Evolutionary conservation across 2,329 filamentous ascomycete species (phyloP), one percentile per base, ranked within the genome.

Genomic region (Ophiostoma populinum): DNA sequence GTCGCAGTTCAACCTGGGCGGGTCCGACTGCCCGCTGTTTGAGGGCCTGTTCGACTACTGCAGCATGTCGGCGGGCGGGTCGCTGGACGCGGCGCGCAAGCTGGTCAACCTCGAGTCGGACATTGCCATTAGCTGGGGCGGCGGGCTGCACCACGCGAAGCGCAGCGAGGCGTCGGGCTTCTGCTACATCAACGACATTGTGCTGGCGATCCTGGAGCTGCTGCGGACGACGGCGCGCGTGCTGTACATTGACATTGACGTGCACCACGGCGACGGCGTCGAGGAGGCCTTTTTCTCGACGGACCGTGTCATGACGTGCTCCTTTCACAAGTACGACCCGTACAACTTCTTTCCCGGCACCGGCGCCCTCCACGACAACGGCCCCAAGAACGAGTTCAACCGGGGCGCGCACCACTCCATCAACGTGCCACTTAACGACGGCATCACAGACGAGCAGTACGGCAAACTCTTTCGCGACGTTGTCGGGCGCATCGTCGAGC

Each of bases 101-200:
- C 73, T 98, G 24, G 80, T 77, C 51, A 79, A 81, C 48, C 67
- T 75, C 32, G 80, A 93, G 56, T 83, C 85, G 20, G 82, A 95
- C 50, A 94, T 98, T 51, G 90, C 90, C 37, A 85, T 98, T 50
- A 92, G 92, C 48, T 98, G 90, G 90, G 90, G 85, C 13, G 90
- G 90, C 24, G 90, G 90, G 9, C 68, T 98, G 20, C 90, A 98
- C 55, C 90, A 98, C 51, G 90, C 90, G 30, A 94, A 95, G 56
- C 90, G 87, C 52, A 73, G 78, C 35, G 85, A 93, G 56, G 87
- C 90, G 0, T 87, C 80, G 11, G 90, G 90, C 1, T 98, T 98
- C 56, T 98, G 90, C 61, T 98, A 98, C 59, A 85, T 95, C 59
- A 98, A 98, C 55, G 90, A 98, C 55, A 95, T 95, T 48, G 90